Percentiles rank a stretch among this genome's conserved stretches.
phyloP scores from a whole-genome alignment of 2,329 filamentous ascomycete genomes.

The Alternaria gaisen region DNA sequence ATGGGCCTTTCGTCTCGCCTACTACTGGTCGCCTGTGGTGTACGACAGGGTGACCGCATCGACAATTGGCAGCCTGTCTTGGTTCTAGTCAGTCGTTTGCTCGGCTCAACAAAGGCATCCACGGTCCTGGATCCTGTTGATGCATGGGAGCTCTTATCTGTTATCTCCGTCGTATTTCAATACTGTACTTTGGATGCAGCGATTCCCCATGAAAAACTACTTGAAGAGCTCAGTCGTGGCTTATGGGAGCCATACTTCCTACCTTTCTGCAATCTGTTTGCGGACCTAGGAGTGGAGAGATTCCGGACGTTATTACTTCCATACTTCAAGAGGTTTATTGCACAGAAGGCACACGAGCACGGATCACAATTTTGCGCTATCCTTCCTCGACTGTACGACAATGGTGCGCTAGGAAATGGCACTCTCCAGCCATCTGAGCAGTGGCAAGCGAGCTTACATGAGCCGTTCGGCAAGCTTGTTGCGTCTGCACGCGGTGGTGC shows the following conservation, averaged over 20 bases:
- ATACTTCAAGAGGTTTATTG: slow-evolving; percentile 85
- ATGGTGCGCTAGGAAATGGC: slow-evolving; percentile 26
- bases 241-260: slow-evolving; percentile 78
- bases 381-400: slow-evolving; percentile 41
- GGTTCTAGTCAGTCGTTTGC: slow-evolving; percentile 47
- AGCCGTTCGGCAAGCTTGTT: slow-evolving; percentile 69
- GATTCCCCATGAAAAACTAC: slow-evolving; percentile 71
- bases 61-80: slow-evolving; percentile 74
- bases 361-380: slow-evolving; percentile 41
- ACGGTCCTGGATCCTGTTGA: slow-evolving; percentile 22
- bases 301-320: slow-evolving; percentile 82
- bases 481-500: slow-evolving; percentile 11
- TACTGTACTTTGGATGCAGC: slow-evolving; percentile 81
- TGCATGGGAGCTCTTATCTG: slow-evolving; percentile 53
- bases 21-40: slow-evolving; percentile 75
- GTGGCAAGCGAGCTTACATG: slow-evolving; percentile 62
- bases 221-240: slow-evolving; percentile 72
- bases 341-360: slow-evolving; percentile 52
- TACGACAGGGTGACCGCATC: slow-evolving; percentile 82
- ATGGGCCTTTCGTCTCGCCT: slow-evolving; percentile 54
- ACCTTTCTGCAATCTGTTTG: slow-evolving; percentile 83
- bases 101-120: slow-evolving; percentile 52
- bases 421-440: slow-evolving; percentile 33
- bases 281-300: slow-evolving; percentile 74
- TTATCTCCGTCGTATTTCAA: slow-evolving; percentile 73